Evolutionary conservation across 441 rosid genomes (phyloP), one percentile per base, ranked within the genome.

Genomic region (Eutrema salsugineum): DNA sequence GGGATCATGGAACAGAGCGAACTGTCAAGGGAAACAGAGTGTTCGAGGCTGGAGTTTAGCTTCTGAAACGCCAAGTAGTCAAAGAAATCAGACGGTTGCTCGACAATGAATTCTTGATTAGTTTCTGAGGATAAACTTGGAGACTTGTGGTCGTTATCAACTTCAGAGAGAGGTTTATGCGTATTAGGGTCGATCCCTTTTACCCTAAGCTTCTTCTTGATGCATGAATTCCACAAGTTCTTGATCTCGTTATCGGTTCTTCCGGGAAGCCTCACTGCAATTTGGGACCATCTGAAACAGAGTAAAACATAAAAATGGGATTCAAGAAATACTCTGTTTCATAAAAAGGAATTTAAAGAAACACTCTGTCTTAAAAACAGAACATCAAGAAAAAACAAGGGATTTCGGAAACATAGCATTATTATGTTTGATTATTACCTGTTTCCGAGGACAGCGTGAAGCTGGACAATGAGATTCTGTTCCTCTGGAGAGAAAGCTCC

Each of bases 401-500:
- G 14, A 38, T 38, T 38, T 12, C 12, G 5, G 17, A 50, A 50
- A 50, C n/a, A 50, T n/a, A 19, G 33, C 24, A 35, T n/a, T 15
- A 19, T 20, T 19, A 1, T 36, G n/a, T 10, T 19, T 59, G 11
- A 16, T 55, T 38, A 9, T 19, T 49, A 88, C 97, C 92, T 80
- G 67, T 91, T 91, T 51, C 97, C 97, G 35, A 91, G 83, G 70
- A 82, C 88, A 0, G 87, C 82, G 73, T 91, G 97, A 22, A 91
- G 94, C 49, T 88, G 94, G 66, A 91, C 77, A 46, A 89, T 88
- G 62, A 82, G 82, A 47, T 76, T 82, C 83, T 91, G 88, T 82
- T 91, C 97, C 27, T 88, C 85, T n/a, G 79, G 82, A 9, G 97
- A 91, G 63, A 89, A 91, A 78, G 91, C 76, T 73, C 97, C 97